Evolutionary conservation across 148 eudicot species (phyloP).

Genomic region (Rhododendron griersonianum): DNA sequence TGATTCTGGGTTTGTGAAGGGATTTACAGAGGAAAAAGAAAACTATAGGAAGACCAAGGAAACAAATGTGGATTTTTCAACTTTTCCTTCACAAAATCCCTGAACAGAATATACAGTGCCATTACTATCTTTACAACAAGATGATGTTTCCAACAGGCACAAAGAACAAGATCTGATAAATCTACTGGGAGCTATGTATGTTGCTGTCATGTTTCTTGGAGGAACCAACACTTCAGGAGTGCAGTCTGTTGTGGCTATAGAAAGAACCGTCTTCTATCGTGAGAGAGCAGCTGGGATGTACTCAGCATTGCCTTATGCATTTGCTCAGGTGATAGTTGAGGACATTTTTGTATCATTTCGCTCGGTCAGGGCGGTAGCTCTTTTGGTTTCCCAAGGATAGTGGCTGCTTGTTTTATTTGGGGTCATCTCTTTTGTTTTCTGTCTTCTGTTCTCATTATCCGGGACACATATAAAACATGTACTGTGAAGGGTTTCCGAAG

Average conservation of each 20-base stretch:
- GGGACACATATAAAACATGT: neutral
- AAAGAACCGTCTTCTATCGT: constrained; percentile 50
- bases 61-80: neutral
- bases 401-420: neutral
- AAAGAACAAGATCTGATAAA: constrained; percentile 43
- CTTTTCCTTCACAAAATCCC: neutral
- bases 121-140: neutral
- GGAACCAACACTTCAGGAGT: constrained; percentile 42
- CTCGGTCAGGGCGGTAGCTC: neutral
- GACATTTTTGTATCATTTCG: neutral
- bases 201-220: constrained; percentile 42
- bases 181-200: constrained; percentile 45
- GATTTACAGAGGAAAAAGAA: neutral
- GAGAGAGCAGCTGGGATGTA: constrained; percentile 60
- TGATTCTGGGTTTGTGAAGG: neutral
- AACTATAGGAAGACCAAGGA: neutral
- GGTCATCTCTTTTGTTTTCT: neutral
- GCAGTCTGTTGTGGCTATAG: constrained; percentile 40
- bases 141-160: constrained; percentile 15
- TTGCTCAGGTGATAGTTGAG: constrained; percentile 34
- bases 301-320: constrained; percentile 49
- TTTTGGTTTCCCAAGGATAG: neutral
- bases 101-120: neutral
- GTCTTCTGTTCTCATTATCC: neutral
- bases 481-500: neutral